Evolutionary conservation across 768 basidiomycete species (phyloP).

Genomic region (Tricholoma furcatifolium): DNA sequence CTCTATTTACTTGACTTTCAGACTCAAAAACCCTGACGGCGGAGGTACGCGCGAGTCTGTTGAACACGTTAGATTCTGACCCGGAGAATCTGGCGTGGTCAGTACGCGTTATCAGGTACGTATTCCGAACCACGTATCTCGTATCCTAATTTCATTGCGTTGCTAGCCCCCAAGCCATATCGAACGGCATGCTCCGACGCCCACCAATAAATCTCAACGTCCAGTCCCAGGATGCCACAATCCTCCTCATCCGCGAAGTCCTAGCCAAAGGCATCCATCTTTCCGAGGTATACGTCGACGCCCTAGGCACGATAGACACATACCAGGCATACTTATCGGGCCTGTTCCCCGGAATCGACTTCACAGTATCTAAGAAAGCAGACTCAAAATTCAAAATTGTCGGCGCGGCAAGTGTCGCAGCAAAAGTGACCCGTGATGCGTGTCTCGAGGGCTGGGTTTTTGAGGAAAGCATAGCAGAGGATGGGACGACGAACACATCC

Average conservation of each 20-base stretch:
- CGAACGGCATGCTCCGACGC: conserved; percentile 82
- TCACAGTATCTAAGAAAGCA: conserved; percentile 91
- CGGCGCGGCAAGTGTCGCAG: conserved; percentile 95
- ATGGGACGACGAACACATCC: conserved; percentile 20
- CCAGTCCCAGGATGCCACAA: conserved; percentile 87
- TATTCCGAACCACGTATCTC: background rate
- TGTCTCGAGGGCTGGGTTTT: conserved; percentile 87
- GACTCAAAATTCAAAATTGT: conserved; percentile 98
- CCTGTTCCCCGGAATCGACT: conserved; percentile 78
- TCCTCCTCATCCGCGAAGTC: conserved; percentile 83
- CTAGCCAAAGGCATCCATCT: conserved; percentile 78
- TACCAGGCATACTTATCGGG: conserved; percentile 84
- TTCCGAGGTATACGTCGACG: conserved; percentile 92
- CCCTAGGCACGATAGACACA: conserved; percentile 81
- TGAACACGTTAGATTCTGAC: conserved; percentile 68
- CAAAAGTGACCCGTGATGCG: conserved; percentile 93
- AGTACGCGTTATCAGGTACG: conserved; percentile 71
- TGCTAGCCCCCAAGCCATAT: conserved; percentile 85
- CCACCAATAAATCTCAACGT: conserved; percentile 86
- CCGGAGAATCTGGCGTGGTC: conserved; percentile 78
- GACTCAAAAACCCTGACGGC: conserved; percentile 91
- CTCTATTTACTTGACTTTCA: conserved; percentile 24
- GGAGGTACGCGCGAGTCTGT: conserved; percentile 61
- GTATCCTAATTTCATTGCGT: background rate
- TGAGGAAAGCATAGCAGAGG: conserved; percentile 48